Percentiles rank a stretch among this genome's conserved stretches.
These are phyloP conservation scores for Solanum piurae DNA, from an alignment of 257 asterid species.

Conservation along the genomic window DNA sequence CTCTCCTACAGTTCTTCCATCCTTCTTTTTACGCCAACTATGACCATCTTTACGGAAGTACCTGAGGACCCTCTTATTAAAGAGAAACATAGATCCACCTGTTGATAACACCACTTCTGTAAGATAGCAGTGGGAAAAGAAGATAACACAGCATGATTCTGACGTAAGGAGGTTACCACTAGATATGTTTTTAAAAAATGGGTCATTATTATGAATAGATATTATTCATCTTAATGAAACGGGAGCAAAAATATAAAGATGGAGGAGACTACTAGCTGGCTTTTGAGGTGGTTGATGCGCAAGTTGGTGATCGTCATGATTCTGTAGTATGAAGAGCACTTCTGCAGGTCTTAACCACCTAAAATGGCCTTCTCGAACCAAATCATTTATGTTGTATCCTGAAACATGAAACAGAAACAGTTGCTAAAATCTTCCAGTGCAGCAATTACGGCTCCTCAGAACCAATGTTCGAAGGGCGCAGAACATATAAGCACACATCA, in stretches of 20 bases:
- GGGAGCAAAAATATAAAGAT: not conserved
- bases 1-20: conserved; percentile 84
- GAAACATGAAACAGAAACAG: conserved; percentile 12
- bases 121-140: not conserved
- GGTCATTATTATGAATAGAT: not conserved
- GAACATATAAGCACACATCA: not conserved
- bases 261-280: conserved; percentile 38
- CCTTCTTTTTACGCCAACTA: conserved; percentile 85
- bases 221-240: not conserved
- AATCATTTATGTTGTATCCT: conserved; percentile 48
- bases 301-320: conserved; percentile 9
- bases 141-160: not conserved
- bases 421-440: not conserved
- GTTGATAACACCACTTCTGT: conserved; percentile 7
- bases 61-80: conserved; percentile 70
- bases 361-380: conserved; percentile 34
- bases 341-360: conserved; percentile 42
- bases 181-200: not conserved
- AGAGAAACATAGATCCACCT: conserved; percentile 86
- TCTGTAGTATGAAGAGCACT: conserved; percentile 26
- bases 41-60: conserved; percentile 93
- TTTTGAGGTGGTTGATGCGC: conserved; percentile 19
- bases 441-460: not conserved
- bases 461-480: not conserved
- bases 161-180: not conserved